A percentile compares a stretch with the other conserved stretches of the same genome.
Evolutionary conservation across 2,329 filamentous ascomycete species (phyloP).

Genomic region (Neofusicoccum kwambonambiense): DNA sequence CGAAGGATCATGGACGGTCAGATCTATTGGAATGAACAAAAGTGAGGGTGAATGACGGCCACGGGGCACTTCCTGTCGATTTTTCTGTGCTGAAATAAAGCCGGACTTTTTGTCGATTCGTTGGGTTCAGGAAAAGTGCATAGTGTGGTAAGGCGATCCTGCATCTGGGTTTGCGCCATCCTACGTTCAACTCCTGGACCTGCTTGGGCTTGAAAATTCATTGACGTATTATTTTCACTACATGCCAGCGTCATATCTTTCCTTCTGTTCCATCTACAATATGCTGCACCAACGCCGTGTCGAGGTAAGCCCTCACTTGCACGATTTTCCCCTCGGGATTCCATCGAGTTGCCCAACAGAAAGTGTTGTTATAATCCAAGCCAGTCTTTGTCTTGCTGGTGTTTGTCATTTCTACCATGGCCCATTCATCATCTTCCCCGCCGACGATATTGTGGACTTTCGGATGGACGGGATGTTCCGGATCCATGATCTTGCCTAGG

Average conservation of each 20-base stretch:
- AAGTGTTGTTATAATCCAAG: slow-evolving; percentile 19
- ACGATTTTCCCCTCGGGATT: slow-evolving; percentile 18
- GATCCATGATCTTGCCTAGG: not conserved
- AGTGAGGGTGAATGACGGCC: not conserved
- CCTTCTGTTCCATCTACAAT: slow-evolving; percentile 14
- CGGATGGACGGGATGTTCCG: slow-evolving; percentile 25
- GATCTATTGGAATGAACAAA: slow-evolving; percentile 21
- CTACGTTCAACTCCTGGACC: too few species aligned
- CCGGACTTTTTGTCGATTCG: not conserved
- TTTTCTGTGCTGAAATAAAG: too few species aligned
- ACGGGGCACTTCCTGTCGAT: too few species aligned
- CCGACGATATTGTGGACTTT: slow-evolving; percentile 7
- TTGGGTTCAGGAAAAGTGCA: not conserved
- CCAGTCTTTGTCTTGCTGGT: slow-evolving; percentile 8
- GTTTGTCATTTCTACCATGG: slow-evolving; percentile 2
- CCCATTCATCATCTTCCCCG: slow-evolving; percentile 3
- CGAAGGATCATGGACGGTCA: slow-evolving; percentile 38
- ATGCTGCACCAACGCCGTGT: slow-evolving; percentile 18
- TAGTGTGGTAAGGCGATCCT: too few species aligned
- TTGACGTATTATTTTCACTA: not conserved
- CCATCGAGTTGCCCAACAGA: slow-evolving; percentile 17
- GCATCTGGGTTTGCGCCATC: too few species aligned
- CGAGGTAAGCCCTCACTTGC: slow-evolving; percentile 18
- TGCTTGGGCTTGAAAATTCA: too few species aligned
- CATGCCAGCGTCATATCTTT: not conserved